A percentile compares a stretch with the other conserved stretches of the same genome.
phyloP scores from a whole-genome alignment of 1,284 basidiomycete species.

The Moesziomyces antarcticus region DNA sequence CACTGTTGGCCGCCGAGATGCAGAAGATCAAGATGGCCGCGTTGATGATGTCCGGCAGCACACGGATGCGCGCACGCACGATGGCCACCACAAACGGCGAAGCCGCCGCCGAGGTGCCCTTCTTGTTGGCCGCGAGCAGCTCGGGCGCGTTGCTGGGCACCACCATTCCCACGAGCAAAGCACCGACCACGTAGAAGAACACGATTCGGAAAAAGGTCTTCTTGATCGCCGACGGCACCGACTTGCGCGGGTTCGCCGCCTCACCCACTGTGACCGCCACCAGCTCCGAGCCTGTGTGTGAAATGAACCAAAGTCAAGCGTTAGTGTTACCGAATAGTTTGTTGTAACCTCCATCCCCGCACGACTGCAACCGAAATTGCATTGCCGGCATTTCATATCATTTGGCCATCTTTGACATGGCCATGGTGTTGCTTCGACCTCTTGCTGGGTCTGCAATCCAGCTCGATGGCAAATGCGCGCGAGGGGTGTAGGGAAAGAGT shows the following conservation, averaged over 20 bases:
- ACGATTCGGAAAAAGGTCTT: slow-evolving; percentile 73
- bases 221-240: slow-evolving; percentile 73
- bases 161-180: slow-evolving; percentile 69
- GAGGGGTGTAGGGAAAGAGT: too few relatives aligned
- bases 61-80: slow-evolving; percentile 77
- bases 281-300: slow-evolving; percentile 71
- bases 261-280: slow-evolving; percentile 71
- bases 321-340: too few relatives aligned
- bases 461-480: too few relatives aligned
- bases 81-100: slow-evolving; percentile 80
- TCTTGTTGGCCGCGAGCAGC: slow-evolving; percentile 36
- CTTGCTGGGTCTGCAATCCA: too few relatives aligned
- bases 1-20: slow-evolving; percentile 71
- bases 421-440: too few relatives aligned
- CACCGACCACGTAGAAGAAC: slow-evolving; percentile 75
- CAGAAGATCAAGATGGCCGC: slow-evolving; percentile 67
- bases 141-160: slow-evolving; percentile 52
- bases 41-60: slow-evolving; percentile 75
- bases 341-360: too few relatives aligned
- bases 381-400: too few relatives aligned
- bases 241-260: slow-evolving; percentile 73
- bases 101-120: slow-evolving; percentile 69
- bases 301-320: too few relatives aligned
- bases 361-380: too few relatives aligned
- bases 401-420: too few relatives aligned